Percentiles rank a stretch among this genome's conserved stretches.
Conservation (phyloP, 805 yeast species). For the Hanseniaspora singularis region DNA sequence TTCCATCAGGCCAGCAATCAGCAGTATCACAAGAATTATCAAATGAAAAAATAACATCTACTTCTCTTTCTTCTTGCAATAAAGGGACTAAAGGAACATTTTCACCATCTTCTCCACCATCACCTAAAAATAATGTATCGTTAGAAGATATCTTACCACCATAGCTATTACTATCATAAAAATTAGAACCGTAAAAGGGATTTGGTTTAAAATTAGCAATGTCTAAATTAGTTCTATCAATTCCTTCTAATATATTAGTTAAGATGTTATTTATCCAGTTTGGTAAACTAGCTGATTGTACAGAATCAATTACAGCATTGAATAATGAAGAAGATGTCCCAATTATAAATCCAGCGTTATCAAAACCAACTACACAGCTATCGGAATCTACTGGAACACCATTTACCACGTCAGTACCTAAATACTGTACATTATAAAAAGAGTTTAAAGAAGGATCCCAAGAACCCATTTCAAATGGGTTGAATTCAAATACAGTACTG, state of each 20-base stretch:
- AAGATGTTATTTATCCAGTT: conserved; percentile 40
- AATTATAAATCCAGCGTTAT: conserved; percentile 67
- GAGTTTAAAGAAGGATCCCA: conserved; percentile 69
- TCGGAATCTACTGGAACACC: conserved; percentile 41
- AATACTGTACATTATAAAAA: conserved; percentile 54
- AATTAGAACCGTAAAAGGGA: conserved; percentile 44
- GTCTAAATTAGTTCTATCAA: conserved; percentile 34
- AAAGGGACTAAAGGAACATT: conserved; percentile 53
- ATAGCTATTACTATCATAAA: conserved; percentile 24
- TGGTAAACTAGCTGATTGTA: conserved; percentile 42
- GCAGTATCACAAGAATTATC: conserved; percentile 58
- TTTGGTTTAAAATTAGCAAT: conserved; percentile 61
- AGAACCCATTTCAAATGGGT: conserved; percentile 68
- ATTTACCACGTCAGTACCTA: conserved; percentile 52
- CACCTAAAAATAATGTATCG: conserved; percentile 43
- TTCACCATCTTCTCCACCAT: conserved; percentile 62
- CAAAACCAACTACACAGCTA: conserved; percentile 57
- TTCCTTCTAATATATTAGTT: conserved; percentile 35
- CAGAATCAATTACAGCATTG: conserved; percentile 35
- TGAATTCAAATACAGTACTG: conserved; percentile 56
- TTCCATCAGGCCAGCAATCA: conserved; percentile 54
- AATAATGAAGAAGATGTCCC: conserved; percentile 78
- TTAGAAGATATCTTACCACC: conserved; percentile 33
- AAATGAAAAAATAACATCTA: conserved; percentile 53
- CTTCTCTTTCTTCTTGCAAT: conserved; percentile 43